phyloP scores from a whole-genome alignment of 2,329 filamentous ascomycete genomes.

The Amylocarpus encephaloides region DNA sequence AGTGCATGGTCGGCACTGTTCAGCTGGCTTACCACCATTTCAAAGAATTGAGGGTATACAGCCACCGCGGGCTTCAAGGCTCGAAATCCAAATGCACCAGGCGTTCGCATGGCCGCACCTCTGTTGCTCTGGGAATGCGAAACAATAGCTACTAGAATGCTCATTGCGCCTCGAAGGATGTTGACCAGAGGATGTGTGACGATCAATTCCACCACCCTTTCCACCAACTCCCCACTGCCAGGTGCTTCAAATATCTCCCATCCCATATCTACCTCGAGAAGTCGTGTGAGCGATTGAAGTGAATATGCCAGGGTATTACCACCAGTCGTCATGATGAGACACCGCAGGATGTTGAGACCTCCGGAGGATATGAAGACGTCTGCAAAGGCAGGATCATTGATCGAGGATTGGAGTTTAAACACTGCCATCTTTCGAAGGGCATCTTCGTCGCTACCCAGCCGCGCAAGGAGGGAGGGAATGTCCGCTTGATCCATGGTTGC shows the following conservation, averaged over 20 bases:
- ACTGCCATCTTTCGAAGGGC: conserved; percentile 96
- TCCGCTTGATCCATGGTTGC: conserved; percentile 57
- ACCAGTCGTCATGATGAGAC: conserved; percentile 74
- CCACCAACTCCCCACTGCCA: conserved; percentile 58
- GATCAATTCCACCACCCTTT: conserved; percentile 81
- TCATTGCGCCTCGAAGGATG: conserved; percentile 93
- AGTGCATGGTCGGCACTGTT: conserved; percentile 92
- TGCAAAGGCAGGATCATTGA: conserved; percentile 93
- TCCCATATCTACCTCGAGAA: conserved; percentile 95
- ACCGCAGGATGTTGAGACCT: conserved; percentile 73
- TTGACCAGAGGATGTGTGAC: conserved; percentile 96
- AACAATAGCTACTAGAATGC: conserved; percentile 88
- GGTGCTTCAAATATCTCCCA: conserved; percentile 78
- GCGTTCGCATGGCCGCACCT: conserved; percentile 38
- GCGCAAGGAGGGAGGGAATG: conserved; percentile 58
- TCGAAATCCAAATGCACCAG: conserved; percentile 75
- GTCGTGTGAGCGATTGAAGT: conserved; percentile 76
- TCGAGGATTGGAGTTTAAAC: conserved; percentile 92
- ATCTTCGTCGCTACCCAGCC: conserved; percentile 68
- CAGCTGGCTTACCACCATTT: conserved; percentile 85
- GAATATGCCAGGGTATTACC: conserved; percentile 96
- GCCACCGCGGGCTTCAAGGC: conserved; percentile 88
- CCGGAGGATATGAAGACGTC: conserved; percentile 92
- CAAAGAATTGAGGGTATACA: conserved; percentile 87
- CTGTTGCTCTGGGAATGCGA: conserved; percentile 64